phyloP scores from a whole-genome alignment of 129 eudicot genomes.

The Saussurea involucrata region DNA sequence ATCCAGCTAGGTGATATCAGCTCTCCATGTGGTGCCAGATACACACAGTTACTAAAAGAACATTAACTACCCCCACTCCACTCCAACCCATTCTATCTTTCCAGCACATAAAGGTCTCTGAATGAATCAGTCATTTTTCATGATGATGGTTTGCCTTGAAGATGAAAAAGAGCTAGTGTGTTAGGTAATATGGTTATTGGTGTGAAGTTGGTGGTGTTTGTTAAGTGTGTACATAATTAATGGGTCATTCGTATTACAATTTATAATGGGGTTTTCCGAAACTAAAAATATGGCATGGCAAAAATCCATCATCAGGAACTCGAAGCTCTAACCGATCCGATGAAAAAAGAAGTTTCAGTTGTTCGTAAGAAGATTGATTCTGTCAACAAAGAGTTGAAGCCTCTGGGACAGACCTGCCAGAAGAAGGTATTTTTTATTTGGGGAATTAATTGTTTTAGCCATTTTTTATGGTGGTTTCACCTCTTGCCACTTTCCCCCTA shows the following conservation, averaged over 20 bases:
- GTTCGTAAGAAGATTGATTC: constrained; percentile 88
- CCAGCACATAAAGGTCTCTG: not conserved
- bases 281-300: constrained; percentile 16
- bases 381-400: constrained; percentile 80
- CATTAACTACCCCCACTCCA: constrained; percentile 1
- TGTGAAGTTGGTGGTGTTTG: constrained; percentile 27
- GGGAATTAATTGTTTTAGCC: too few species aligned
- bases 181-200: constrained; percentile 31
- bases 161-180: constrained; percentile 27
- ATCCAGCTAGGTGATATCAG: not conserved
- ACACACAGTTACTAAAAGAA: not conserved
- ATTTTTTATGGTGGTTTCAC: too few species aligned
- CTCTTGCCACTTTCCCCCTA: too few species aligned
- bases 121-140: constrained; percentile 3
- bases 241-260: not conserved
- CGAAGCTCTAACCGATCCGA: constrained; percentile 79
- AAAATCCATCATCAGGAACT: constrained; percentile 65
- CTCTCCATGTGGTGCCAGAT: not conserved
- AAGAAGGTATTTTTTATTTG: constrained; percentile 57
- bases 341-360: constrained; percentile 71
- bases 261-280: not conserved
- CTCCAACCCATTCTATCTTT: not conserved
- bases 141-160: constrained; percentile 18
- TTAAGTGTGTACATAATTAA: not conserved
- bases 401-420: constrained; percentile 73